Base-by-base conservation (phyloP, 768 basidiomycete species). In the Suillus americanus region DNA sequence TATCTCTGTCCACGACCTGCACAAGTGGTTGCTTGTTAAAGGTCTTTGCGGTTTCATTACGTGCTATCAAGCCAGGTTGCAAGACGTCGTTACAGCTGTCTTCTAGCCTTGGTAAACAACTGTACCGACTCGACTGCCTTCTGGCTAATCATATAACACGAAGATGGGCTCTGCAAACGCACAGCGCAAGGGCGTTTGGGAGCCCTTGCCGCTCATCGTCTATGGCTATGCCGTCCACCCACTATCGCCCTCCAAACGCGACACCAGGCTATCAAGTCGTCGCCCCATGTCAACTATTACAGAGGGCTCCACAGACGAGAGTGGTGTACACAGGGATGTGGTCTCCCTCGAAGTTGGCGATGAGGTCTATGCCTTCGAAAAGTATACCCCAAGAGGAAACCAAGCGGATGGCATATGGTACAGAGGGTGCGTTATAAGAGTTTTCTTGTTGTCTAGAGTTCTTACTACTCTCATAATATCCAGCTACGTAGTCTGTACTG, bases 301-400 rank as follows among this genome's bases (percentile, higher is more conserved):
- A 3, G 82, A 83, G 62, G 76, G 67, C 25, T 81, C 83, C 3
- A 82, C 84, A 23, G 89, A 88, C 61, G 90, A 90, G 48, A 82
- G 87, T 43, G 80, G 83, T 46, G 82, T 86, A 0, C 83, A 89
- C 78, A 82, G 86, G 62, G 91, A 93, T 66, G 89, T 93, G 28
- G 93, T 94, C 40, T 84, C 89, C 7, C 84, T 99, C 63, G 95
- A 97, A 69, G 91, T 98, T 35, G 97, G 97, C 55, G 96, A 97
- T 76, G 96, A 98, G 74, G 89, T 99, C 40, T 98, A 98, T 78
- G 95, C 95, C 20, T 98, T 98, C 72, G 97, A 99, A 79, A 89
- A 89, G 73, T 96, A 95, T 75, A 88, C 83, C 0, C 89, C 90
- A 13, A 81, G 81, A 60, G 83, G 80, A 64, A 91, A 89, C 72